Evolutionary conservation across 176 grass and related monocot genomes (phyloP).

Genomic region (Areca catechu): DNA sequence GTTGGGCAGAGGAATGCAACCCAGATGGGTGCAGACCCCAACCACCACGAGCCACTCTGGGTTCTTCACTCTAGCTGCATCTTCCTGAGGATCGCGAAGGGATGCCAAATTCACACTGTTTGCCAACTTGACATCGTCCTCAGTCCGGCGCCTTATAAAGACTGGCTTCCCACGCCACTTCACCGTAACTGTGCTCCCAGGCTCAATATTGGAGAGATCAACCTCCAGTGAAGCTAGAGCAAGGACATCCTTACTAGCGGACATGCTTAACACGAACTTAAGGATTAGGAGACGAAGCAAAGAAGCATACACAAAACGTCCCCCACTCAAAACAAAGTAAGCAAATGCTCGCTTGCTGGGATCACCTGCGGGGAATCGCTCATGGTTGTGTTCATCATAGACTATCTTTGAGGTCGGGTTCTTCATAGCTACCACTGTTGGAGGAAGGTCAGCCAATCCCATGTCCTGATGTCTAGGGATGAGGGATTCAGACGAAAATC

Average conservation of each 20-base stretch:
- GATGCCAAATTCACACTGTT: slow-evolving; percentile 57
- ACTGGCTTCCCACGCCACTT: slow-evolving; percentile 96
- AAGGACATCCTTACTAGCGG: slow-evolving; percentile 80
- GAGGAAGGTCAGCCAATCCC: slow-evolving; percentile 35
- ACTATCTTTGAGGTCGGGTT: slow-evolving; percentile 65
- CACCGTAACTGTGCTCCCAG: slow-evolving; percentile 72
- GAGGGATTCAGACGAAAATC: slow-evolving; percentile 65
- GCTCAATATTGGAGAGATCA: slow-evolving; percentile 76
- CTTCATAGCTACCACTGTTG: slow-evolving; percentile 56
- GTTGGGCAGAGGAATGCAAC: slow-evolving; percentile 84
- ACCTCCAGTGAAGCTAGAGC: slow-evolving; percentile 74
- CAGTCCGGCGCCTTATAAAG: slow-evolving; percentile 81
- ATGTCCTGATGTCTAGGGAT: slow-evolving; percentile 47
- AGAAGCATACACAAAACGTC: slow-evolving; percentile 79
- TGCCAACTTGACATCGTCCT: slow-evolving; percentile 75
- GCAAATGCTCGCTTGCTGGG: slow-evolving; percentile 89
- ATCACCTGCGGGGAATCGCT: slow-evolving; percentile 65
- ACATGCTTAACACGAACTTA: slow-evolving; percentile 88
- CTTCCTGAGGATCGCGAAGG: slow-evolving; percentile 63
- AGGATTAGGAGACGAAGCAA: slow-evolving; percentile 64
- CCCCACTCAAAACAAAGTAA: slow-evolving; percentile 86
- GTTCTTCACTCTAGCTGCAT: slow-evolving; percentile 68
- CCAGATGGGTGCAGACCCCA: slow-evolving; percentile 80
- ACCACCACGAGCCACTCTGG: slow-evolving; percentile 84
- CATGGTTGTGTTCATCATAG: slow-evolving; percentile 67